Conservation (phyloP, 129 eudicot genomes). For the Lonicera japonica region DNA sequence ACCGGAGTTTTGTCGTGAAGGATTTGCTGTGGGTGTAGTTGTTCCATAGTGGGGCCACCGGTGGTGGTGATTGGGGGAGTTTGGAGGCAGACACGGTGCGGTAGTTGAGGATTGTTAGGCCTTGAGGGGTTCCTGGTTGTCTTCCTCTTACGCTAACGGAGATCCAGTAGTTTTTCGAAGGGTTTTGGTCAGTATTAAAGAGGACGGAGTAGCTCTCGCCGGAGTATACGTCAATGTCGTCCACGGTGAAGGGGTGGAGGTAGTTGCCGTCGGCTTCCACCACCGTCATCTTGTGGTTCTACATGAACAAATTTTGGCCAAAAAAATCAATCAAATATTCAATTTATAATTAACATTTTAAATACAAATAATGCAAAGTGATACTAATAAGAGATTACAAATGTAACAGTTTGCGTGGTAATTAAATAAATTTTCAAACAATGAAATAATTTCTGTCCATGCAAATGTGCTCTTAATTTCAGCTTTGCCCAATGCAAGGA, state of each 20-base stretch:
- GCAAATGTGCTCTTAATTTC: too few relatives aligned
- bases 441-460: too few relatives aligned
- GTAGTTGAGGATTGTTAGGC: constrained; percentile 44
- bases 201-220: constrained; percentile 62
- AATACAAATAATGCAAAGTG: too few relatives aligned
- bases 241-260: constrained; percentile 37
- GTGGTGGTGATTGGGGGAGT: constrained; percentile 40
- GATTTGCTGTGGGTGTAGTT: constrained; percentile 38
- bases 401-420: too few relatives aligned
- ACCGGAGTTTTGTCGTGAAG: constrained; percentile 24
- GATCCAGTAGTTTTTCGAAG: constrained; percentile 47
- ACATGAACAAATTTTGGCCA: background rate
- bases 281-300: constrained; percentile 62
- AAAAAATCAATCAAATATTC: too few relatives aligned
- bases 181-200: constrained; percentile 40
- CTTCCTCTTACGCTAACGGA: constrained; percentile 50
- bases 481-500: too few relatives aligned
- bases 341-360: too few relatives aligned
- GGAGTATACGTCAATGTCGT: constrained; percentile 61
- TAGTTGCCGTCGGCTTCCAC: constrained; percentile 73
- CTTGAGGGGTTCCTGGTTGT: constrained; percentile 48
- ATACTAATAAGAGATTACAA: too few relatives aligned
- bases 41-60: constrained; percentile 48
- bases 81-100: constrained; percentile 26
- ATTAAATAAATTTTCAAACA: too few relatives aligned